Conservation (phyloP, 148 eudicot genomes). For the Drosera capensis region DNA sequence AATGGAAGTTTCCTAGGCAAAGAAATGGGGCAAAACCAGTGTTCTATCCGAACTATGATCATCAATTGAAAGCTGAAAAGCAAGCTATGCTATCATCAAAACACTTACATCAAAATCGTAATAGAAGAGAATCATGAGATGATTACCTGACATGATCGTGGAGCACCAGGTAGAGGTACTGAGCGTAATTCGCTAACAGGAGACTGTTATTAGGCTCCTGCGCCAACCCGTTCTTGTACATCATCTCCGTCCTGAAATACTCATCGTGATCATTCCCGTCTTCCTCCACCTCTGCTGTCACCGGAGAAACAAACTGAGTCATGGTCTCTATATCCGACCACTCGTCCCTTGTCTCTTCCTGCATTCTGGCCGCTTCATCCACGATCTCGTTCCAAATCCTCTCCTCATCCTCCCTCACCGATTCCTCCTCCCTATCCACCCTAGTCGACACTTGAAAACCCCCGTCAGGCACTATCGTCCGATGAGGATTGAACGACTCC, state of each 20-base stretch:
- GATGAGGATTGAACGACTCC: constrained; percentile 2
- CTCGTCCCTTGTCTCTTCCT: constrained; percentile 22
- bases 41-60: too few species aligned
- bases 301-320: constrained; percentile 53
- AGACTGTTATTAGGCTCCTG: constrained; percentile 57
- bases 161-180: constrained; percentile 62
- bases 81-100: too few species aligned
- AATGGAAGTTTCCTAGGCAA: too few species aligned
- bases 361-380: constrained; percentile 56
- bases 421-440: constrained; percentile 6
- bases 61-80: too few species aligned
- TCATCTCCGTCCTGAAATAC: constrained; percentile 38
- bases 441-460: constrained; percentile 5
- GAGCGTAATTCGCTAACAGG: constrained; percentile 79
- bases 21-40: too few species aligned
- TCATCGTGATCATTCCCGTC: constrained; percentile 22
- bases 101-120: too few species aligned
- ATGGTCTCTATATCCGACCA: constrained; percentile 41
- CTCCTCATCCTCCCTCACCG: constrained; percentile 20
- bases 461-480: constrained; percentile 20
- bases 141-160: constrained; percentile 72
- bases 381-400: constrained; percentile 40
- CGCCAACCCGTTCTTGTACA: constrained; percentile 33
- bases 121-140: not conserved
- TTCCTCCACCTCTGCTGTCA: constrained; percentile 31